Conservation (phyloP, 1,284 basidiomycete species). For the Thecaphora thlaspeos region DNA sequence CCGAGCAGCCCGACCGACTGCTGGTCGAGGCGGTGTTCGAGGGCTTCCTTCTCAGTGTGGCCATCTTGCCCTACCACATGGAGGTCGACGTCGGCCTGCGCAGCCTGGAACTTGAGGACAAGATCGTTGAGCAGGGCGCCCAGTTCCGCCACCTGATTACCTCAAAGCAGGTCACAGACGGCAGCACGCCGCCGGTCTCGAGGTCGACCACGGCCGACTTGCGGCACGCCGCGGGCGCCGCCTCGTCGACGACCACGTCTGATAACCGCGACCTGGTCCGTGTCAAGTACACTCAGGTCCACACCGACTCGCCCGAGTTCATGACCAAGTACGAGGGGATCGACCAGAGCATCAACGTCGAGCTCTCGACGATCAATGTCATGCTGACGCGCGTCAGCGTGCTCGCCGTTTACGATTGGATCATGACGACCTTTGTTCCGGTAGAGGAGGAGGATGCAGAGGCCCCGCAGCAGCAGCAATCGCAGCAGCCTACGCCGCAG, state of each 20-base stretch:
- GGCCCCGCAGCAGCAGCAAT: conserved; percentile 1
- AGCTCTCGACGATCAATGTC: conserved; percentile 89
- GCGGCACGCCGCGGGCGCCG: conserved; percentile 13
- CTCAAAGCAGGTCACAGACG: conserved; percentile 63
- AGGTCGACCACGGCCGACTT: conserved; percentile 18
- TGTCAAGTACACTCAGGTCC: conserved; percentile 79
- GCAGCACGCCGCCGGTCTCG: conserved; percentile 3
- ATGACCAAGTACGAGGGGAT: conserved; percentile 78
- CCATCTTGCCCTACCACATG: conserved; percentile 66
- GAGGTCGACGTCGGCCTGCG: conserved; percentile 80
- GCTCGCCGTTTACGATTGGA: conserved; percentile 88
- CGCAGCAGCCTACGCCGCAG: conserved; percentile 5
- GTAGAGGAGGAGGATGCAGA: conserved; percentile 11
- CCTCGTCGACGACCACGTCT: conserved; percentile 7
- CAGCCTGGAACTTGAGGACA: conserved; percentile 62
- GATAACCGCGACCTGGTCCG: conserved; percentile 68
- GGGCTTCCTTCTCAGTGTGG: conserved; percentile 64
- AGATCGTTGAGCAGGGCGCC: conserved; percentile 67
- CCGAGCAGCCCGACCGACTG: conserved; percentile 67
- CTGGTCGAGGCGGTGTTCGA: conserved; percentile 80
- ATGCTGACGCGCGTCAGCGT: conserved; percentile 88
- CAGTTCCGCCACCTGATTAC: conserved; percentile 70
- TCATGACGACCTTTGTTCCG: conserved; percentile 70
- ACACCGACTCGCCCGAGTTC: conserved; percentile 85
- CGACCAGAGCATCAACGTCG: conserved; percentile 83